Evolutionary conservation across 208 protist genomes (phyloP).

Genomic region (Acanthamoeba divionensis): DNA sequence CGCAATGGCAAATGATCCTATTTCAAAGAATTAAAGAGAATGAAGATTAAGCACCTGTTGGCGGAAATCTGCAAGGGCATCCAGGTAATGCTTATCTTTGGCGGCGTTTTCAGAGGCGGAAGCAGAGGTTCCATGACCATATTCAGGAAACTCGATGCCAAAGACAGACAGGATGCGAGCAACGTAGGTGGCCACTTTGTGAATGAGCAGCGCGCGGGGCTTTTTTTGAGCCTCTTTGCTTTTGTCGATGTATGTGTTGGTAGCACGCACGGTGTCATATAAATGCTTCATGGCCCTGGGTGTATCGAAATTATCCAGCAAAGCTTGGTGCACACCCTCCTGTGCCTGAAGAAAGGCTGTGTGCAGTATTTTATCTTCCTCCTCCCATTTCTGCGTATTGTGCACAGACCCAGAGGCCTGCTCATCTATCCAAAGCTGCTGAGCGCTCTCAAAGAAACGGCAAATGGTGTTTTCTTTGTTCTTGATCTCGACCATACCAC

Average conservation of each 20-base stretch:
- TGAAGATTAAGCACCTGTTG: conserved; percentile 19
- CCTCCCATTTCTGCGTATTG: background rate
- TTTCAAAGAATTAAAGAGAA: conserved; percentile 49
- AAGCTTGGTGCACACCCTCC: conserved; percentile 82
- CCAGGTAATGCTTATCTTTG: conserved; percentile 42
- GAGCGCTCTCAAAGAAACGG: conserved; percentile 45
- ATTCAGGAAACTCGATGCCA: conserved; percentile 76
- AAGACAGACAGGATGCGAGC: conserved; percentile 91
- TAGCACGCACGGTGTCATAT: conserved; percentile 79
- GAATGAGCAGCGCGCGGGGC: conserved; percentile 73
- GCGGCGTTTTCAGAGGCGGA: background rate
- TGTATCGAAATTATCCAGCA: conserved; percentile 93
- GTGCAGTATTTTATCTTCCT: background rate
- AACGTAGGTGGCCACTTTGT: conserved; percentile 84
- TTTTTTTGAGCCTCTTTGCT: background rate
- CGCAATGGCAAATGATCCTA: no score
- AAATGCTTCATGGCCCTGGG: conserved; percentile 80
- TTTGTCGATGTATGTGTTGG: conserved; percentile 85
- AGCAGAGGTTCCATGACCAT: background rate
- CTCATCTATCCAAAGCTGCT: background rate
- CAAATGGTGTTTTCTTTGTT: conserved; percentile 66
- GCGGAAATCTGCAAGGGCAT: conserved; percentile 65
- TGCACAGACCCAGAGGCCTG: background rate
- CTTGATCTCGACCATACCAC: conserved; percentile 73
- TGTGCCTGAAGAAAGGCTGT: conserved; percentile 60